These are phyloP conservation scores for Zymoseptoria crescenta DNA, from an alignment of 2,329 filamentous ascomycete genomes.

Conservation along the genomic window DNA sequence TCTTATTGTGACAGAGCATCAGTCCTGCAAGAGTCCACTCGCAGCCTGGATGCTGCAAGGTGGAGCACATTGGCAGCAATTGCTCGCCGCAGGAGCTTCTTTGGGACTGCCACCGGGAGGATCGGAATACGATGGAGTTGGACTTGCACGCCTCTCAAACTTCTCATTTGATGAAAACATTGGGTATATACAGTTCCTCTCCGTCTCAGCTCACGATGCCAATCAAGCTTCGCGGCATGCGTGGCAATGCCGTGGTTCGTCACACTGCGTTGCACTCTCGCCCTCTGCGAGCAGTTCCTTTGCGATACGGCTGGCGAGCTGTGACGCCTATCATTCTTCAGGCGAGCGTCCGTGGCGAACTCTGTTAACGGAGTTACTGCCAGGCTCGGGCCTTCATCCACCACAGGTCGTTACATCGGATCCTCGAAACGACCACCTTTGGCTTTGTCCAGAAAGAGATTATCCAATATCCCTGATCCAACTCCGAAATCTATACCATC, in stretches of 20 bases:
- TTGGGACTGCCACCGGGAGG: not conserved
- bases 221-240: not conserved
- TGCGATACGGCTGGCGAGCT: not conserved
- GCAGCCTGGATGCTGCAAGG: too few species aligned
- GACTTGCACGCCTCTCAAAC: not conserved
- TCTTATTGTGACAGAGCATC: not conserved
- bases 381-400: too few species aligned
- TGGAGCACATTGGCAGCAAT: too few species aligned
- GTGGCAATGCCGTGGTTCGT: not conserved
- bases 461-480: not conserved
- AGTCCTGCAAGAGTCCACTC: not conserved
- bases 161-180: not conserved
- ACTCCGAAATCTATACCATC: not conserved
- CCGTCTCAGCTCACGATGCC: not conserved
- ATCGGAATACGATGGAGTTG: too few species aligned
- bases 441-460: not conserved
- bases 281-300: not conserved
- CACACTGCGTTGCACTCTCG: not conserved
- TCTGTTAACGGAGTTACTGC: too few species aligned
- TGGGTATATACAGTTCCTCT: not conserved
- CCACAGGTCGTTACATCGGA: not conserved
- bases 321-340: not conserved
- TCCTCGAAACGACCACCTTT: not conserved
- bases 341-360: too few species aligned
- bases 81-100: not conserved